Conservation (phyloP, 2,329 filamentous ascomycete species). For the Catunica adiposa region DNA sequence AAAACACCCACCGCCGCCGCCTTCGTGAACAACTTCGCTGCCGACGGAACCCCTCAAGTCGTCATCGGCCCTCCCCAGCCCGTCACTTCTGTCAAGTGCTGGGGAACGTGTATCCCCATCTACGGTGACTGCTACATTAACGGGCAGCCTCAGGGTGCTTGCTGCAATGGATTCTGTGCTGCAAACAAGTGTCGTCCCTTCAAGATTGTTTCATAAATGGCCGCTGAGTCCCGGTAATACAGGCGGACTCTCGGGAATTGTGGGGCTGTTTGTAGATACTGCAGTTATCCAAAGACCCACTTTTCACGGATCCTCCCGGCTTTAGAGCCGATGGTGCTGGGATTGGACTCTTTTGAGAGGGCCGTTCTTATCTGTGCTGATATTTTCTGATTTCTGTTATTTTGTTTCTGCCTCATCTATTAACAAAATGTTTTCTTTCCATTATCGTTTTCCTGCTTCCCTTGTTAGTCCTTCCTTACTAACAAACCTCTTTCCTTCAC, state of each 20-base stretch:
- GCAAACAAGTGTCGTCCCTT: constrained; percentile 26
- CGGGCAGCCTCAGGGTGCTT: constrained; percentile 24
- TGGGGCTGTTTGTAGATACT: not conserved
- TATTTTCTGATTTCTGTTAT: too few species aligned
- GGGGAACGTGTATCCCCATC: constrained; percentile 26
- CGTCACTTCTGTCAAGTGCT: constrained; percentile 27
- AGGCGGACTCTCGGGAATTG: not conserved
- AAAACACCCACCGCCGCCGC: constrained; percentile 20
- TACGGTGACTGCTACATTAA: constrained; percentile 25
- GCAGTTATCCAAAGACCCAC: too few species aligned
- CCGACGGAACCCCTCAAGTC: constrained; percentile 24
- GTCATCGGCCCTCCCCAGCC: constrained; percentile 29
- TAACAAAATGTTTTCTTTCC: too few species aligned
- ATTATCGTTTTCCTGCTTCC: too few species aligned
- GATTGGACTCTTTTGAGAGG: too few species aligned
- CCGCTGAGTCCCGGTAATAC: too few species aligned
- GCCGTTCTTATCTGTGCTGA: too few species aligned
- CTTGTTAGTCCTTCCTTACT: not conserved
- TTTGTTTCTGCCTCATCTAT: too few species aligned
- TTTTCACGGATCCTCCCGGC: too few species aligned
- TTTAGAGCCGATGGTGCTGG: too few species aligned
- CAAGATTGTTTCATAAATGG: too few species aligned
- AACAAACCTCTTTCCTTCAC: not conserved
- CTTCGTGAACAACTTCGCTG: constrained; percentile 18
- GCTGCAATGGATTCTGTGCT: constrained; percentile 29